Evolutionary conservation across 306 rosid genomes (phyloP).

Genomic region (Elaeagnus macrophylla): DNA sequence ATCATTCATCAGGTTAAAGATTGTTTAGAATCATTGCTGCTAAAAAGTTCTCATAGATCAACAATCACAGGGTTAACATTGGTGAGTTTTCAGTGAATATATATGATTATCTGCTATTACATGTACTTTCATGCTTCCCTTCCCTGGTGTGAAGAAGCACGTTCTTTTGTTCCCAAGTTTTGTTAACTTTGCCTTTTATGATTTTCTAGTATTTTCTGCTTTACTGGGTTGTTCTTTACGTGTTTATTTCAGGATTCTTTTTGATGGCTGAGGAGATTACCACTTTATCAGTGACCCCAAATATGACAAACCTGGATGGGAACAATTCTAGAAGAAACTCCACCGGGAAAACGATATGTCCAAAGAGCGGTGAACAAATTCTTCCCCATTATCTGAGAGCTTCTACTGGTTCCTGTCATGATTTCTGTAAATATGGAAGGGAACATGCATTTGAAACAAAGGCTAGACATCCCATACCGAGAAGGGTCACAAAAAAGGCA

Average conservation of each 20-base stretch:
- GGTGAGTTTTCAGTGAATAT: no score
- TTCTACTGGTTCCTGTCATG: slow-evolving; percentile 89
- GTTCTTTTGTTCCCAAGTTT: no score
- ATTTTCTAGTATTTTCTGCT: slow-evolving; percentile 6
- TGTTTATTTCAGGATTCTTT: slow-evolving; percentile 14
- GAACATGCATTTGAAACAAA: slow-evolving; percentile 29
- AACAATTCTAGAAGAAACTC: slow-evolving; percentile 41
- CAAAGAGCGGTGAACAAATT: slow-evolving; percentile 21
- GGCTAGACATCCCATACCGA: slow-evolving; percentile 30
- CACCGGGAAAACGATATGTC: slow-evolving; percentile 32
- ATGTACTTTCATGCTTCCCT: no score
- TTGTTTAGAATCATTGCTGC: no score
- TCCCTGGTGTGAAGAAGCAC: no score
- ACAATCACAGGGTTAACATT: no score
- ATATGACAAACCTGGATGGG: slow-evolving; percentile 21
- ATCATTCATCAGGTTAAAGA: no score
- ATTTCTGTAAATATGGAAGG: slow-evolving; percentile 68
- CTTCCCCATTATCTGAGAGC: slow-evolving; percentile 75
- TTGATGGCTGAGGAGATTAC: slow-evolving; percentile 47
- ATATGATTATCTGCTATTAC: no score
- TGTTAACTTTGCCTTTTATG: background rate
- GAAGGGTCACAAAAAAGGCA: slow-evolving; percentile 28
- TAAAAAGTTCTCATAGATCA: no score
- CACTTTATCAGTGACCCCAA: slow-evolving; percentile 20
- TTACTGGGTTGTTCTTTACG: slow-evolving; percentile 41